Base-by-base conservation (phyloP, 1,284 basidiomycete species). In the Vanrija humicola region DNA sequence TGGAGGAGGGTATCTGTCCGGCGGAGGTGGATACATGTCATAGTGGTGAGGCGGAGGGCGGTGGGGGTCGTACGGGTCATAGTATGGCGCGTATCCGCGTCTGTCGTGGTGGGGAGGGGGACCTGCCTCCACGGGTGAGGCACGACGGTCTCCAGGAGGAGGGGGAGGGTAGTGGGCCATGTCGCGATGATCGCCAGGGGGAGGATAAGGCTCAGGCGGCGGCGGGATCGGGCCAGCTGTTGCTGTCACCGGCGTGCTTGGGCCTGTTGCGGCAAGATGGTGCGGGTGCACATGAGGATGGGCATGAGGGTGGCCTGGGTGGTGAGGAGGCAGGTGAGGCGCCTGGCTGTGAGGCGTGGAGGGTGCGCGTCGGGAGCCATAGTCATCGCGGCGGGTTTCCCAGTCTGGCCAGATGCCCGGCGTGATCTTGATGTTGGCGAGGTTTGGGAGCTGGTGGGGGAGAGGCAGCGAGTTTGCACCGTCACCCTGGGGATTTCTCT, bases 381-480 rank as follows among this genome's bases (percentile, higher is more conserved):
- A 69, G 19, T 63, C 58, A 42, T 70, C 68, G 15, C 71, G 54
- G 7, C 68, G 61, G 6, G 64, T 61, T 43, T 75, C 73, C 73
- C 72, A 73, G 50, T 75, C 73, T 6, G 72, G 72, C 72, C 72
- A 75, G 49, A 74, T 68, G 6, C 69, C 72, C 8, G 70, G 67
- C 0, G 64, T 64, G 49, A 73, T 65, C 46, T 69, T 65, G 29
- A 74, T 58, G 40, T 56, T 61, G 6, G 70, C 63, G 12, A 75
- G 59, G 15, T 70, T 61, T 5, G 72, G 72, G 7, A 75, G 63
- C 54, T 75, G 70, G 48, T 72, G 68, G 8, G 73, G 73, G 6
- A 70, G 58, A 3, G 72, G 72, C 1, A 75, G 58, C 6, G 69
- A 64, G 51, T 70, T 71, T 38, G 66, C 58, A 5, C 64, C 65